Evolutionary conservation across 805 yeast genomes (phyloP), one percentile per base, ranked within the genome.

Genomic region (Hanseniaspora taiwanica): DNA sequence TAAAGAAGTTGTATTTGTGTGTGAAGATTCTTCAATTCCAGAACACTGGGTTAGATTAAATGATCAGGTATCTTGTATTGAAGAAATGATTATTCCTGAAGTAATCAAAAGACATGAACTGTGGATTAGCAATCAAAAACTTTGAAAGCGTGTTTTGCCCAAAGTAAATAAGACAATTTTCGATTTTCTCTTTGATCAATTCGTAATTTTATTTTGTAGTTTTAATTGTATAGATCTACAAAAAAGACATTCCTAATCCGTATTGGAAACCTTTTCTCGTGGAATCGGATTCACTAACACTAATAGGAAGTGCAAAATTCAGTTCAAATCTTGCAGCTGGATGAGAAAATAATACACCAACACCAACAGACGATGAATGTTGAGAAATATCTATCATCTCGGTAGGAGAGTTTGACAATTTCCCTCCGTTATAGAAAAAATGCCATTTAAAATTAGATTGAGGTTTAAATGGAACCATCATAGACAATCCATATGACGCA

Each of bases 1-100:
- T 59, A 65, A 66, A 42, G 87, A 86, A 55, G 96, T 91, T 31
- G 86, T 84, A 2, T 83, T 91, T 56, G 95, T 91, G 3, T 44
- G 56, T 7, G 50, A 58, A 19, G 29, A 37, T 9, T 23, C 25
- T 9, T 35, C 27, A 1, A 19, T 33, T 23, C 17, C 16, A 10
- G 44, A 38, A 20, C 38, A 53, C 9, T 78, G 86, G 86, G 58
- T 74, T 39, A 66, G 56, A 45, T 55, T 84, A 25, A 39, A 62
- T 0, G 59, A 64, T 0, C 67, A 63, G 8, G 68, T 73, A 43
- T 52, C 58, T 2, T 60, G 63, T 21, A 82, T 89, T 42, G 97
- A 89, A 59, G 71, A 79, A 24, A 45, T 78, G 36, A 83, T 89
- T 38, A 74, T 91, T 4, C 96, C 97, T 0, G 72, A 69, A 38